These are phyloP conservation scores for Tetrahymena elliotti DNA, from an alignment of 73 alveolate genomes.

Conservation along the genomic window DNA sequence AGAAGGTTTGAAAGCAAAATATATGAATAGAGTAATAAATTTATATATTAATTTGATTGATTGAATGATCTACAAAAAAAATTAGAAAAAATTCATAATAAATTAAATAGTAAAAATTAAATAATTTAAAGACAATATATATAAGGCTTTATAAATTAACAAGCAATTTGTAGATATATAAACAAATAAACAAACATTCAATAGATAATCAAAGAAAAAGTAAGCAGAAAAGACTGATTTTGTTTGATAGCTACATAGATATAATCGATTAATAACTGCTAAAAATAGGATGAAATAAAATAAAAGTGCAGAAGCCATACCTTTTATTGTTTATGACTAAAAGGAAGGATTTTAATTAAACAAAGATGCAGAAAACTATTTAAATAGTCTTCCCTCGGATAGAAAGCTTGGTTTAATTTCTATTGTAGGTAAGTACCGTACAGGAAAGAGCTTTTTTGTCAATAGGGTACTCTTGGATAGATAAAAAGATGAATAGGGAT, in stretches of 20 bases:
- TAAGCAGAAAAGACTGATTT: neutral
- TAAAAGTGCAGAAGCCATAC: neutral
- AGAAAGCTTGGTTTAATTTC: slow-evolving; percentile 77
- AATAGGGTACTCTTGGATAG: slow-evolving; percentile 66
- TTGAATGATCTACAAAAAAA: neutral
- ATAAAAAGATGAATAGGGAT: slow-evolving; percentile 15
- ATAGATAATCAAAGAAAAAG: neutral
- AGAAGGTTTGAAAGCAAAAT: neutral
- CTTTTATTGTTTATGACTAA: neutral
- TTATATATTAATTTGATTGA: no score
- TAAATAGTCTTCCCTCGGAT: neutral
- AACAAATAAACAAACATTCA: neutral
- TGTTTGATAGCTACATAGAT: neutral
- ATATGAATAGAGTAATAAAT: no score
- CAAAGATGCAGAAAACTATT: neutral
- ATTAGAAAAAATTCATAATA: neutral
- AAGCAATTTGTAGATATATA: neutral
- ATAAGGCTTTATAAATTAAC: neutral
- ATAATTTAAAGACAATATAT: neutral
- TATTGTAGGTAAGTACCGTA: slow-evolving; percentile 91
- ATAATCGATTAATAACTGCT: neutral
- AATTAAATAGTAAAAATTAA: neutral
- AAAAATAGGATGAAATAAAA: neutral
- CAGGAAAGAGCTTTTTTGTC: slow-evolving; percentile 79
- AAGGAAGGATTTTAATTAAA: neutral